These are phyloP conservation scores for Psilocybe cubensis DNA, from an alignment of 768 basidiomycete genomes.

Conservation along the genomic window DNA sequence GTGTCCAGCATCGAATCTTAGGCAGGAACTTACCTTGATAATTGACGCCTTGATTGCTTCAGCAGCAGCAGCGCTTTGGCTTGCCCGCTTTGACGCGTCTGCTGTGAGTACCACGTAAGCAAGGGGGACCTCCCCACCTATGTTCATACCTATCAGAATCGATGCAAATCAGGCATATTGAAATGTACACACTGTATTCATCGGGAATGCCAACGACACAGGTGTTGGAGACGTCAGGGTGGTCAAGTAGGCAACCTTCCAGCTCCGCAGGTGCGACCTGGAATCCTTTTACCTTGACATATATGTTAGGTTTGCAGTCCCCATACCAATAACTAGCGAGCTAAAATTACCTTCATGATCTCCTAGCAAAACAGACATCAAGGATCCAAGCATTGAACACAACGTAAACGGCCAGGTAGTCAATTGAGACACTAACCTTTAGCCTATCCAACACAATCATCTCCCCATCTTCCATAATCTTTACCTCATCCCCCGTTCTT, in stretches of 20 bases:
- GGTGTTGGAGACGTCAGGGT: constrained; percentile 59
- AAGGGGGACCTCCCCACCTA: constrained; percentile 70
- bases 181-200: constrained; percentile 52
- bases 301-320: constrained; percentile 25
- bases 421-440: constrained; percentile 51
- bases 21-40: constrained; percentile 38
- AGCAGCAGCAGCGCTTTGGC: constrained; percentile 28
- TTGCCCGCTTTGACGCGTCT: constrained; percentile 39
- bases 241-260: constrained; percentile 65
- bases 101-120: constrained; percentile 63
- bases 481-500: constrained; percentile 68
- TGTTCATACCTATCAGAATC: neutral
- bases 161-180: neutral
- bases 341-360: constrained; percentile 43
- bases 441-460: constrained; percentile 65
- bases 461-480: constrained; percentile 55
- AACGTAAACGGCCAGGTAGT: neutral
- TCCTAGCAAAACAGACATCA: constrained; percentile 34
- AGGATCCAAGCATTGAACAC: neutral
- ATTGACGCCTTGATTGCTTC: constrained; percentile 48
- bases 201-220: constrained; percentile 72
- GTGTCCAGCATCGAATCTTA: neutral
- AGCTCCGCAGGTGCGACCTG: constrained; percentile 79
- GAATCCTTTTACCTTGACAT: constrained; percentile 57
- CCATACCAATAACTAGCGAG: neutral